A percentile compares a stretch with the other conserved stretches of the same genome.
Evolutionary conservation across 1,284 basidiomycete species (phyloP).

Genomic region (Exobasidium rhododendri): DNA sequence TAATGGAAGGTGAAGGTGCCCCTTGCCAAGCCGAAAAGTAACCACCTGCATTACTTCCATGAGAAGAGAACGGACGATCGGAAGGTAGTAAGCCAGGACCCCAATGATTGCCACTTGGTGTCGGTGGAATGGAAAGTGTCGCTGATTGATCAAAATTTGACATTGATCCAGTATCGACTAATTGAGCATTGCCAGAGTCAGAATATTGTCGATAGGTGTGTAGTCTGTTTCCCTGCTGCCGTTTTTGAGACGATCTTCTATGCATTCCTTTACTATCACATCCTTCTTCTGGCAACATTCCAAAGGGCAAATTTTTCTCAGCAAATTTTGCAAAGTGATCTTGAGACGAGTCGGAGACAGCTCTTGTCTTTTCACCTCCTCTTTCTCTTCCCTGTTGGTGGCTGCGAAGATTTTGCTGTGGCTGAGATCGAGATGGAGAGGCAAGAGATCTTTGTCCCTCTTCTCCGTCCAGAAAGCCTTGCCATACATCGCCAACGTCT

Average conservation of each 20-base stretch:
- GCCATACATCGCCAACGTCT: slow-evolving; percentile 88
- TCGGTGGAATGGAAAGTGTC: background rate
- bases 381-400: background rate
- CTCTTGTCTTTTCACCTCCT: no score
- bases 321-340: slow-evolving; percentile 13
- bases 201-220: slow-evolving; percentile 18
- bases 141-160: slow-evolving; percentile 8
- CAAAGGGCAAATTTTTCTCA: slow-evolving; percentile 14
- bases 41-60: background rate
- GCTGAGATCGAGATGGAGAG: background rate
- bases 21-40: slow-evolving; percentile 6
- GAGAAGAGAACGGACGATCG: background rate
- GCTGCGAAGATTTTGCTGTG: background rate
- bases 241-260: background rate
- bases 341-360: background rate
- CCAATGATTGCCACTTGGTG: slow-evolving; percentile 1
- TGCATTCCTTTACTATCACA: background rate
- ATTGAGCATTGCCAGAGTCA: slow-evolving; percentile 10
- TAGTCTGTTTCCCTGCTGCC: background rate
- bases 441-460: slow-evolving; percentile 1
- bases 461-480: slow-evolving; percentile 59
- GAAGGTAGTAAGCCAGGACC: background rate
- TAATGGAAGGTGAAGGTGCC: background rate
- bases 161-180: slow-evolving; percentile 9
- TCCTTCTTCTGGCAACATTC: background rate